Conservation (phyloP, 768 basidiomycete genomes). For the Mycena epipterygia region DNA sequence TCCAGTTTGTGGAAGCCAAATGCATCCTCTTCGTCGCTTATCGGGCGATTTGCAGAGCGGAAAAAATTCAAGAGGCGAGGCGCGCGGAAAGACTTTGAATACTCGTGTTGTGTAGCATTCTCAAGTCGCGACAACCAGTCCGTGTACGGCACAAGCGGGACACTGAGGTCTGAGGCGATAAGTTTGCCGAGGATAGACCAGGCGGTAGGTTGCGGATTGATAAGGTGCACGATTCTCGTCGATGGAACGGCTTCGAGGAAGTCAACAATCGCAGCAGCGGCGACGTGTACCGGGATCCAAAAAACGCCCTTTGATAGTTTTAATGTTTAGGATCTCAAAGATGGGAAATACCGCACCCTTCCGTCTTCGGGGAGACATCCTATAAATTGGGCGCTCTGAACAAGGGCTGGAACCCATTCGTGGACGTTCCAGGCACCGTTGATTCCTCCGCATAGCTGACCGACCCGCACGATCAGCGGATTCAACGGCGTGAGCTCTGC, state of each 20-base stretch:
- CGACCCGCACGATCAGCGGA: constrained; percentile 46
- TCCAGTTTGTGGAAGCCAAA: constrained; percentile 22
- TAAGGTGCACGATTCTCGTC: constrained; percentile 35
- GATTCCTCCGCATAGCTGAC: constrained; percentile 49
- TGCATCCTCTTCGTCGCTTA: neutral
- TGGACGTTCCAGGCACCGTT: constrained; percentile 50
- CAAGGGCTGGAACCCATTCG: constrained; percentile 54
- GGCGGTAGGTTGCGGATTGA: constrained; percentile 40
- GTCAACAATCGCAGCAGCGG: constrained; percentile 42
- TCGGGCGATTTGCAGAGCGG: neutral
- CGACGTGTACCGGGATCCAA: constrained; percentile 44
- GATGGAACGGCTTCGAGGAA: constrained; percentile 29
- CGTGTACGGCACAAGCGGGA: constrained; percentile 43
- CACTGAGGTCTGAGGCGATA: constrained; percentile 33
- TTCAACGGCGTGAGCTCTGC: constrained; percentile 32
- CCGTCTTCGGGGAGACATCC: constrained; percentile 36
- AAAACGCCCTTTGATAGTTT: constrained; percentile 30
- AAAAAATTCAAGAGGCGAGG: constrained; percentile 8
- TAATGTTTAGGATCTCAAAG: neutral
- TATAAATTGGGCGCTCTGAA: constrained; percentile 37
- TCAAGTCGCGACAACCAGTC: constrained; percentile 40
- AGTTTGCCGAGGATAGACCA: constrained; percentile 37
- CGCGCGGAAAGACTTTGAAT: neutral
- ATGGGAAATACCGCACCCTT: constrained; percentile 20
- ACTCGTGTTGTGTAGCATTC: neutral